These are phyloP conservation scores for Cladophialophora chaetospira DNA, from an alignment of 2,329 filamentous ascomycete species.

Conservation along the genomic window DNA sequence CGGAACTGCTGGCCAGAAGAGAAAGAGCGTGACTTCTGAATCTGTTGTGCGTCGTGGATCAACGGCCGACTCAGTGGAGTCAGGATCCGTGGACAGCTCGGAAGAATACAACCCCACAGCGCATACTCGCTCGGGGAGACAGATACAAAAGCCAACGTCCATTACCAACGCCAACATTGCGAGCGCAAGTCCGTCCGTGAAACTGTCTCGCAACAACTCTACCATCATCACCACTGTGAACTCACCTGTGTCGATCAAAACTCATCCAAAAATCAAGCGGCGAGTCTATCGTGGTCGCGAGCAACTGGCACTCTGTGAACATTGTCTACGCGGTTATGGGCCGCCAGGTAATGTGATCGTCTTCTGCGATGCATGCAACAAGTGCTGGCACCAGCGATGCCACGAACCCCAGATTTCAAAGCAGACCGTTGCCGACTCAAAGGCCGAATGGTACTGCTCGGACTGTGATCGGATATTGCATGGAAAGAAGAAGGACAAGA, in stretches of 20 bases:
- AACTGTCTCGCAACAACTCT: constrained; percentile 14
- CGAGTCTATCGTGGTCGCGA: constrained; percentile 53
- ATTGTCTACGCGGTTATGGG: constrained; percentile 71
- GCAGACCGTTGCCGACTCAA: constrained; percentile 66
- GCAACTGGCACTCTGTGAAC: constrained; percentile 62
- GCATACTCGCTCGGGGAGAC: constrained; percentile 74
- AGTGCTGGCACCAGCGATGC: constrained; percentile 78
- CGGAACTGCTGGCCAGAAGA: constrained; percentile 17
- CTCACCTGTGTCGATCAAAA: constrained; percentile 30
- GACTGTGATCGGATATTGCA: constrained; percentile 53
- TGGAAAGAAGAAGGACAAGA: constrained; percentile 31
- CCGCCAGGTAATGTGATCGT: constrained; percentile 77
- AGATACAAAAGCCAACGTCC: constrained; percentile 65
- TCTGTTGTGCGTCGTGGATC: constrained; percentile 9
- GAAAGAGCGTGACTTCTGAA: constrained; percentile 21
- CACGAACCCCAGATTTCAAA: constrained; percentile 75
- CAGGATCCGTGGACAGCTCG: constrained; percentile 44
- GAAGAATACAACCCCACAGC: constrained; percentile 55
- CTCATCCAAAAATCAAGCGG: constrained; percentile 58
- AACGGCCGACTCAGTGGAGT: constrained; percentile 18
- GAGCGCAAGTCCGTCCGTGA: constrained; percentile 28
- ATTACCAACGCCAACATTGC: constrained; percentile 55
- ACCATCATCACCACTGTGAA: constrained; percentile 19
- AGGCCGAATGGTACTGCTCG: constrained; percentile 71
- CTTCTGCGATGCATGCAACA: constrained; percentile 80